Conservation (phyloP, 192 early-diverging fungal genomes). For the Dispira simplex region DNA sequence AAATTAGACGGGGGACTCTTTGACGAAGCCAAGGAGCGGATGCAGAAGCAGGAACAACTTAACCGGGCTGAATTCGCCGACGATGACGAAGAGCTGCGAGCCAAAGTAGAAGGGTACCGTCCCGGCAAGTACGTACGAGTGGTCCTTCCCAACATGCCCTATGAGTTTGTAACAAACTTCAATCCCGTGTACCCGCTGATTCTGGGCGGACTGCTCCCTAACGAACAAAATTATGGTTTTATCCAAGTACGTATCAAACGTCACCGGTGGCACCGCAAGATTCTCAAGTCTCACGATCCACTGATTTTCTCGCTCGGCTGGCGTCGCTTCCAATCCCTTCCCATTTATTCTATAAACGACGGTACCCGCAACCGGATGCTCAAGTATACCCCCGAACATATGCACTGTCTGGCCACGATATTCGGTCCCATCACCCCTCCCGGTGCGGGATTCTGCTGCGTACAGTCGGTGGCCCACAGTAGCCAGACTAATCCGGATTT, state of each 20-base stretch:
- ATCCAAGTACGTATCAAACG: constrained; percentile 93
- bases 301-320: constrained; percentile 95
- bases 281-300: constrained; percentile 96
- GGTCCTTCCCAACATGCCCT: constrained; percentile 78
- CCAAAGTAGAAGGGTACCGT: constrained; percentile 81
- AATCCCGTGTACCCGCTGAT: constrained; percentile 82
- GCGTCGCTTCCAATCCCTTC: constrained; percentile 95
- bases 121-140: constrained; percentile 91
- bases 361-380: constrained; percentile 92
- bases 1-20: constrained; percentile 51
- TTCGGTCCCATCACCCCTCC: constrained; percentile 93
- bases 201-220: constrained; percentile 73
- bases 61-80: constrained; percentile 83
- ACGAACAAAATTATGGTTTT: constrained; percentile 89
- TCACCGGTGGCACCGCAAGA: constrained; percentile 92
- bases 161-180: constrained; percentile 89
- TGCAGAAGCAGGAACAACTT: constrained; percentile 64
- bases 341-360: constrained; percentile 85
- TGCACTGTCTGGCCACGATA: constrained; percentile 96
- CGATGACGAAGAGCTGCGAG: constrained; percentile 50
- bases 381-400: constrained; percentile 98
- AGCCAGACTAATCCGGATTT: constrained; percentile 34
- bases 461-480: constrained; percentile 41
- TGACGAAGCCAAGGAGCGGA: constrained; percentile 76
- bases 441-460: constrained; percentile 91